Evolutionary conservation across 2,329 filamentous ascomycete species (phyloP).

Genomic region (Aspergillus sp.): DNA sequence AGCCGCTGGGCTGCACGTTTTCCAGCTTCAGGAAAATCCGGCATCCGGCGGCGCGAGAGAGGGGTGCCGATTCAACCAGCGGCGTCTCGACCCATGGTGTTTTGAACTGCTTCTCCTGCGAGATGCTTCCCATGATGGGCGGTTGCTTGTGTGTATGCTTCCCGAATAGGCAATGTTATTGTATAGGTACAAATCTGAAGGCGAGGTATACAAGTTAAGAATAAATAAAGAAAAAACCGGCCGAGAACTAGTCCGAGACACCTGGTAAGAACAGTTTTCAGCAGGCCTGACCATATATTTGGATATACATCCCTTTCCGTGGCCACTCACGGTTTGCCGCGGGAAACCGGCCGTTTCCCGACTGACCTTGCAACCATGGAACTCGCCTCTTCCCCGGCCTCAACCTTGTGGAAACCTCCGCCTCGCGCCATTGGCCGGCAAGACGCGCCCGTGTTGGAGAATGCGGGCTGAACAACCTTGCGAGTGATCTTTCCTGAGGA

Average conservation of each 20-base stretch:
- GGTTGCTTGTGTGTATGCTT: no score
- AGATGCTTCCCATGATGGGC: conserved; percentile 29
- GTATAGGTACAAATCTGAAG: not conserved
- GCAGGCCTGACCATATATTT: conserved; percentile 14
- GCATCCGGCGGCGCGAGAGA: conserved; percentile 64
- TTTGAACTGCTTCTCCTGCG: conserved; percentile 18
- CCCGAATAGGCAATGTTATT: no score
- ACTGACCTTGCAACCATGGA: conserved; percentile 17
- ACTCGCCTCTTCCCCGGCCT: conserved; percentile 19
- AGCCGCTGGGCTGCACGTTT: conserved; percentile 72
- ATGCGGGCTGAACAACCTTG: conserved; percentile 10
- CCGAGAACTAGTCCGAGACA: not conserved
- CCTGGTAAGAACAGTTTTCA: conserved; percentile 1
- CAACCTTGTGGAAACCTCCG: conserved; percentile 18
- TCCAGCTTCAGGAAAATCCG: conserved; percentile 80
- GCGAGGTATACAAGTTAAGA: not conserved
- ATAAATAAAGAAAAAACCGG: not conserved
- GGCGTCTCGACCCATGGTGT: conserved; percentile 64
- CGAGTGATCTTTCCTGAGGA: conserved; percentile 13
- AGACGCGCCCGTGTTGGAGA: conserved; percentile 5
- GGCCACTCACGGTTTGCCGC: conserved; percentile 21
- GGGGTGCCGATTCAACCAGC: conserved; percentile 54
- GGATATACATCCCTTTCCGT: conserved; percentile 22
- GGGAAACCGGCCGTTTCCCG: conserved; percentile 27
- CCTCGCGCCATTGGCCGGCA: conserved; percentile 14